These are phyloP conservation scores for Globomyces pollinis-pini DNA, from an alignment of 192 early-diverging fungal genomes.

Conservation along the genomic window DNA sequence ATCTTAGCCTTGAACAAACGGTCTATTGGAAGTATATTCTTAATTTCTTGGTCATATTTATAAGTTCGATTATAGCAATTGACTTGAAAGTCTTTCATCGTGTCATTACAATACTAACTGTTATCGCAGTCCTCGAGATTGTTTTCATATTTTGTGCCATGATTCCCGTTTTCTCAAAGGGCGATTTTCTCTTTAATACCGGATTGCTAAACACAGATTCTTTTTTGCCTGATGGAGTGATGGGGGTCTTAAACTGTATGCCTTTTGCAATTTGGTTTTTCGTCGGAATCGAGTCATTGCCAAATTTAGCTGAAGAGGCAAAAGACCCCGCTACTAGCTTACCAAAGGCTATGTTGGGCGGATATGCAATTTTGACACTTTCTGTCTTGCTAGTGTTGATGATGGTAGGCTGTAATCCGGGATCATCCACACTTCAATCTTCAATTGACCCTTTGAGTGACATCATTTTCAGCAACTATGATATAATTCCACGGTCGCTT, in stretches of 20 bases:
- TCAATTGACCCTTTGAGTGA: background rate
- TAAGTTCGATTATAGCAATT: background rate
- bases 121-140: background rate
- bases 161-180: background rate
- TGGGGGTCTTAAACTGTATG: background rate
- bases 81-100: background rate
- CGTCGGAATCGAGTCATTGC: background rate
- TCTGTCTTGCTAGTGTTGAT: background rate
- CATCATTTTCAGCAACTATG: background rate
- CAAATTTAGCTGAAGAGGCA: background rate
- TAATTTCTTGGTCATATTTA: background rate
- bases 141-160: background rate
- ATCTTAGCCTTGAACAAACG: background rate
- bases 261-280: background rate
- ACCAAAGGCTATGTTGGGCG: background rate
- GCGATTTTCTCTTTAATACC: background rate
- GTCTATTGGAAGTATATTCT: background rate
- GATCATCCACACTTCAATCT: background rate
- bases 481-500: background rate
- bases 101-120: background rate
- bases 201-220: background rate
- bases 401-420: background rate
- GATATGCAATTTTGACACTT: background rate
- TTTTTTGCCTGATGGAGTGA: background rate
- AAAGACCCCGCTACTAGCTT: background rate